Conservation (phyloP, 192 early-diverging fungal genomes). For the Backusella psychrophila region DNA sequence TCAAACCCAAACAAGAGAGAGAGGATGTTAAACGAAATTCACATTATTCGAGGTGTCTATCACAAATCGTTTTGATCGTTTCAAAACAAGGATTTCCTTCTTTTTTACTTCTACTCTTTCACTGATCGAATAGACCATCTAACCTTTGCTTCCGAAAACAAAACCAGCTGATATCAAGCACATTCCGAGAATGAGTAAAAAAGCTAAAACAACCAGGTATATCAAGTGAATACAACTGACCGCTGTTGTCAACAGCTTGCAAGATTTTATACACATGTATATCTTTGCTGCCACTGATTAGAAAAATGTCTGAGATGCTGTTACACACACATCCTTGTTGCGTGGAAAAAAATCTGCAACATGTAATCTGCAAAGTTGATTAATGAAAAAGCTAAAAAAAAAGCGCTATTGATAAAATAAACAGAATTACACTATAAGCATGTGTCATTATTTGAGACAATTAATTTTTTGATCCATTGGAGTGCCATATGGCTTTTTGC, state of each 20-base stretch:
- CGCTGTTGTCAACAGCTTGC: not conserved
- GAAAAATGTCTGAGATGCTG: not conserved
- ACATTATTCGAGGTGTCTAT: too few species aligned
- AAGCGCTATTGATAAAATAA: not conserved
- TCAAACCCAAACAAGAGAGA: too few species aligned
- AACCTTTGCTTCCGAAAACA: not conserved
- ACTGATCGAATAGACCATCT: not conserved
- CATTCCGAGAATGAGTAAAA: not conserved
- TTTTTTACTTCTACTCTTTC: not conserved
- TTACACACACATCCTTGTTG: not conserved
- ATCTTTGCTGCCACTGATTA: not conserved
- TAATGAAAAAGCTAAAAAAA: not conserved
- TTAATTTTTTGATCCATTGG: not conserved
- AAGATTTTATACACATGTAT: not conserved
- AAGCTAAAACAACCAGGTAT: not conserved
- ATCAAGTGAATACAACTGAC: not conserved
- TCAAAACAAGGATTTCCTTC: not conserved
- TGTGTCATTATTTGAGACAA: not conserved
- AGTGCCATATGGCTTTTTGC: not conserved
- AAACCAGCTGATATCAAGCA: not conserved
- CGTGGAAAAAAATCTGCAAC: not conserved
- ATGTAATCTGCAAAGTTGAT: not conserved
- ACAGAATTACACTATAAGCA: not conserved
- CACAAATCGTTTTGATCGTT: not conserved
- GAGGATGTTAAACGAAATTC: too few species aligned